Conservation (phyloP, 2,329 filamentous ascomycete genomes). For the Fusarium succisae region DNA sequence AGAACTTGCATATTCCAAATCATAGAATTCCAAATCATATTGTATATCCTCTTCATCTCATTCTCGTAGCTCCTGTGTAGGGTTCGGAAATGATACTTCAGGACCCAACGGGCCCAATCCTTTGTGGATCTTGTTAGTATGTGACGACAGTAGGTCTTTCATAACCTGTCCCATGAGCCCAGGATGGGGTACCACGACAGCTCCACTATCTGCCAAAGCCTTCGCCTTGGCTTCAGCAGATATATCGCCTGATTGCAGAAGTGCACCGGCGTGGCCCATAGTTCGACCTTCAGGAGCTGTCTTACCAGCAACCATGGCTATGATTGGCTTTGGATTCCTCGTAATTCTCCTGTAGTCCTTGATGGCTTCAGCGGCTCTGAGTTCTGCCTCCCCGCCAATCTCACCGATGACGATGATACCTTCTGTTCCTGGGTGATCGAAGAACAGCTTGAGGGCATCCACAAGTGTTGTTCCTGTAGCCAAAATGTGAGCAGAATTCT, state of each 20-base stretch:
- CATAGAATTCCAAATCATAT: neutral
- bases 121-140: neutral
- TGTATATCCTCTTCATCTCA: neutral
- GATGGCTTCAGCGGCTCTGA: conserved; percentile 77
- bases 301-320: conserved; percentile 73
- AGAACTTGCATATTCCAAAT: neutral
- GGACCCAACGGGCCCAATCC: neutral
- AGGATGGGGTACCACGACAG: conserved; percentile 50
- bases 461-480: conserved; percentile 68
- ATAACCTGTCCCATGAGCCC: conserved; percentile 50
- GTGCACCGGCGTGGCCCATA: conserved; percentile 80
- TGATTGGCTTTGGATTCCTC: conserved; percentile 68
- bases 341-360: conserved; percentile 64
- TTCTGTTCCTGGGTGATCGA: conserved; percentile 72
- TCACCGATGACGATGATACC: conserved; percentile 79
- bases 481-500: neutral
- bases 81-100: neutral
- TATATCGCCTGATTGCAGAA: conserved; percentile 50
- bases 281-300: conserved; percentile 68
- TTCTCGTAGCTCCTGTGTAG: neutral
- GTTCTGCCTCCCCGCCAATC: conserved; percentile 74
- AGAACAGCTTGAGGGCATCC: conserved; percentile 74
- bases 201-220: conserved; percentile 49
- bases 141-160: conserved; percentile 42
- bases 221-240: conserved; percentile 48